phyloP scores from a whole-genome alignment of 345 rosid genomes.

The Laguncularia racemosa region DNA sequence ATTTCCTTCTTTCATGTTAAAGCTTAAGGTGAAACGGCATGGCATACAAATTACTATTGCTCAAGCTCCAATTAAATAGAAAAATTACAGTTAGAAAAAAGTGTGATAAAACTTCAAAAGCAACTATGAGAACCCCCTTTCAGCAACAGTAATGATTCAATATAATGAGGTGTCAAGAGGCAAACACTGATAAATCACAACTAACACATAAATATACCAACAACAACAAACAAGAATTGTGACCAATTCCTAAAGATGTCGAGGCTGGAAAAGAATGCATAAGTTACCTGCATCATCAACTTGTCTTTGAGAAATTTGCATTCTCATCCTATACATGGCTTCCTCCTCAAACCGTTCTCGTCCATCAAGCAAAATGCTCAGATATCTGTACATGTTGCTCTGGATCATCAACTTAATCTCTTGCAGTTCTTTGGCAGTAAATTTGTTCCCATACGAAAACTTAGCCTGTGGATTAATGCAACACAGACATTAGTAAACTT shows the following conservation, averaged over 20 bases:
- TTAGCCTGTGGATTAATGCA: conserved; percentile 61
- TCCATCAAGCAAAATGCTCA: conserved; percentile 91
- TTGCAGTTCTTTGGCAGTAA: conserved; percentile 67
- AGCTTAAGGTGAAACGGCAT: no score
- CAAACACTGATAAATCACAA: no score
- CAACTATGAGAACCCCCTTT: no score
- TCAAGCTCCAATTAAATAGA: no score
- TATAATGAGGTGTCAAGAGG: no score
- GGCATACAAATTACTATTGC: no score
- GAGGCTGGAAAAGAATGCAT: background rate
- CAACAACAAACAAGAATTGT: background rate
- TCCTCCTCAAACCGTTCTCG: conserved; percentile 98
- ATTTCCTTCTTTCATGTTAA: no score
- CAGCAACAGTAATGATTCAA: no score
- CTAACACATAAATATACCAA: background rate
- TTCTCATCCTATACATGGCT: conserved; percentile 38
- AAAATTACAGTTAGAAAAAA: no score
- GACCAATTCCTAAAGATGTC: background rate
- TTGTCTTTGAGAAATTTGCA: conserved; percentile 31
- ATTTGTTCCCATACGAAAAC: conserved; percentile 85
- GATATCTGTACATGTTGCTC: conserved; percentile 91
- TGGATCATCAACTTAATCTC: conserved; percentile 95
- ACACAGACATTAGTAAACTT: background rate
- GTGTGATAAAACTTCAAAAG: no score
- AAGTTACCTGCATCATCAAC: conserved; percentile 42